phyloP scores from a whole-genome alignment of 1,139 yeast species.

The Protomyces pachydermus region DNA sequence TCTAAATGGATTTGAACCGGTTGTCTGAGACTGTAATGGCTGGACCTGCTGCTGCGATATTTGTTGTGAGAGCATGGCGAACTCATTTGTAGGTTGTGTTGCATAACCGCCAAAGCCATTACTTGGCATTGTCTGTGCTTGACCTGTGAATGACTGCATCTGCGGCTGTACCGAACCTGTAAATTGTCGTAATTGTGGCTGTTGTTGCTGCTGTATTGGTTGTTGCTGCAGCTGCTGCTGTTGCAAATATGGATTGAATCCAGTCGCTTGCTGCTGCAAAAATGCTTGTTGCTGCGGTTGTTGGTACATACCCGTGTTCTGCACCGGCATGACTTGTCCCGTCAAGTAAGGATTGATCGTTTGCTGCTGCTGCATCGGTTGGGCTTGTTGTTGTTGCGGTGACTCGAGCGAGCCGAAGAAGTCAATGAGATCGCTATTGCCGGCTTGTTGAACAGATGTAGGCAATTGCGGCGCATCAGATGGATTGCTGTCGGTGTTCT shows the following conservation, averaged over 20 bases:
- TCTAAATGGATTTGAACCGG: conserved; percentile 31
- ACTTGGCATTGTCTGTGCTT: conserved; percentile 1
- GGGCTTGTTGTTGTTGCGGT: conserved; percentile 28
- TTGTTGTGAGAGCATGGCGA: not conserved
- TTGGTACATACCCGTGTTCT: not conserved
- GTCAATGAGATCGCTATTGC: conserved; percentile 33
- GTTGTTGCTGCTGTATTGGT: conserved; percentile 21
- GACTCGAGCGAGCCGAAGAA: conserved; percentile 33
- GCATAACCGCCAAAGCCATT: conserved; percentile 47
- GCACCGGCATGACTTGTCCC: not conserved
- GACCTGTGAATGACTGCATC: conserved; percentile 30
- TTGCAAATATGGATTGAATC: conserved; percentile 20
- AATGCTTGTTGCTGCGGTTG: conserved; percentile 32
- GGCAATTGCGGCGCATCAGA: conserved; percentile 29
- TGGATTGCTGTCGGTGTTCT: conserved; percentile 35
- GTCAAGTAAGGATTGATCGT: conserved; percentile 32
- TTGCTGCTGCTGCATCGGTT: conserved; percentile 34
- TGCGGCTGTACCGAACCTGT: conserved; percentile 24
- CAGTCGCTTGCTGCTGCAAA: conserved; percentile 30
- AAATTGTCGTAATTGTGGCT: conserved; percentile 27
- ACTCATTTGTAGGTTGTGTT: conserved; percentile 24
- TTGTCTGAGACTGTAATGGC: conserved; percentile 19
- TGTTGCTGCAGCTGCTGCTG: conserved; percentile 31
- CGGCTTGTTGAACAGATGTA: conserved; percentile 13
- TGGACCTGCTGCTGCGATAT: conserved; percentile 3